These are phyloP conservation scores for Xylaria sp. DNA, from an alignment of 2,329 filamentous ascomycete genomes.

Conservation along the genomic window DNA sequence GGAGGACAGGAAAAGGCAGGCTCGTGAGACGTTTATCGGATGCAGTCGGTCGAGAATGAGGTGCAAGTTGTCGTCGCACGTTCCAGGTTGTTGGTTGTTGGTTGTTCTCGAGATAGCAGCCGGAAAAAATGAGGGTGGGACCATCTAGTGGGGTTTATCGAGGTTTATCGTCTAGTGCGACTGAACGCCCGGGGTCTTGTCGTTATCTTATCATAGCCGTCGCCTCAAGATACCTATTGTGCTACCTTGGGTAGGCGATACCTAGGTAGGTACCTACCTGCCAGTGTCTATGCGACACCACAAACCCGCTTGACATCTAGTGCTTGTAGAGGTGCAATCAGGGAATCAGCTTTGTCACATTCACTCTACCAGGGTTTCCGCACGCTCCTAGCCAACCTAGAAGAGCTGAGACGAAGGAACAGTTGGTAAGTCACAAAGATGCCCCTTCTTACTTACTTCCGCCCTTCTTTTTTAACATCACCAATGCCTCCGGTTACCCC, in stretches of 20 bases:
- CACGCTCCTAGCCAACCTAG: not conserved
- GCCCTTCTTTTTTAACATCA: not conserved
- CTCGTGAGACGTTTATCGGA: not conserved
- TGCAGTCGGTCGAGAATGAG: no score
- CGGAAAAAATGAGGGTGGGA: slow-evolving; percentile 31
- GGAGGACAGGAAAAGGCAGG: not conserved
- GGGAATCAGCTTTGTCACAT: not conserved
- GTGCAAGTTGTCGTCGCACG: no score
- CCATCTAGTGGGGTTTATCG: slow-evolving; percentile 17
- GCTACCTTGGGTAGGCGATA: no score
- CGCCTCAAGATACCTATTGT: no score
- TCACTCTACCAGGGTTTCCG: not conserved
- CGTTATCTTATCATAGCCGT: no score
- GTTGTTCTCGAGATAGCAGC: slow-evolving; percentile 6
- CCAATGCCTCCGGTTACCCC: slow-evolving; percentile 12
- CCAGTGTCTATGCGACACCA: no score
- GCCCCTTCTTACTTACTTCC: not conserved
- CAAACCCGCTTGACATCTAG: no score
- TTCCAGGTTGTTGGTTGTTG: not conserved
- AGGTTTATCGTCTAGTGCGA: not conserved
- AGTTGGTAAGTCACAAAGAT: slow-evolving; percentile 12
- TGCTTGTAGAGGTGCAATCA: not conserved
- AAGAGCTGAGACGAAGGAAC: not conserved
- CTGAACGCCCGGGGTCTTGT: not conserved
- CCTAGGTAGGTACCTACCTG: no score